These are phyloP conservation scores for Ceratobasidium sp. DNA, from an alignment of 1,284 basidiomycete species.

Conservation along the genomic window DNA sequence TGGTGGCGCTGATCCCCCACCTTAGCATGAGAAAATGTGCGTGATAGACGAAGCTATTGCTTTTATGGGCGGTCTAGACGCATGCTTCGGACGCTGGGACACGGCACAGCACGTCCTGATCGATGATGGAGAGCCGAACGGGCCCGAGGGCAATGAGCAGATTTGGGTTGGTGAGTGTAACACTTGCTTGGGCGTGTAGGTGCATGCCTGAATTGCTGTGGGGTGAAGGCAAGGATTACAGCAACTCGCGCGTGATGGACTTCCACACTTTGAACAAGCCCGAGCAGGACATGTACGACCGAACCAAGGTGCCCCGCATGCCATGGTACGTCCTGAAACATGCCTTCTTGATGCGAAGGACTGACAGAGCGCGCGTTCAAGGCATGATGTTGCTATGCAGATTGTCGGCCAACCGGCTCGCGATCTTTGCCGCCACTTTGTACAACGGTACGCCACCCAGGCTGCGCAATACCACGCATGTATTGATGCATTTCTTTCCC, in stretches of 20 bases:
- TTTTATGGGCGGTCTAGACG: slow-evolving; percentile 97
- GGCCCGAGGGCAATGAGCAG: slow-evolving; percentile 66
- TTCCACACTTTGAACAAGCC: slow-evolving; percentile 92
- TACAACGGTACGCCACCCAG: slow-evolving; percentile 74
- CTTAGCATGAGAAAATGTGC: slow-evolving; percentile 95
- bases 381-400: slow-evolving; percentile 97
- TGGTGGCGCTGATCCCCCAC: not conserved
- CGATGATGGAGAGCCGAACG: slow-evolving; percentile 76
- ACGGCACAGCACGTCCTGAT: slow-evolving; percentile 92
- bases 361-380: slow-evolving; percentile 50
- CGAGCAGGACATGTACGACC: slow-evolving; percentile 93
- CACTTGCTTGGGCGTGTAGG: slow-evolving; percentile 19
- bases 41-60: slow-evolving; percentile 97
- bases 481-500: slow-evolving; percentile 46
- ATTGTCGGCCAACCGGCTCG: slow-evolving; percentile 96
- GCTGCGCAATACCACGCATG: slow-evolving; percentile 48
- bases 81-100: slow-evolving; percentile 96
- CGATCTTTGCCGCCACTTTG: slow-evolving; percentile 94
- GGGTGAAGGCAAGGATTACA: slow-evolving; percentile 84
- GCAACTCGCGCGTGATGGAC: slow-evolving; percentile 89
- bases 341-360: not conserved
- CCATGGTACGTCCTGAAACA: slow-evolving; percentile 75
- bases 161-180: slow-evolving; percentile 82
- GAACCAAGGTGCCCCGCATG: slow-evolving; percentile 90
- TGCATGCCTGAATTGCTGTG: not conserved